Base-by-base conservation (phyloP, 768 basidiomycete genomes). In the Rubroboletus satanas region DNA sequence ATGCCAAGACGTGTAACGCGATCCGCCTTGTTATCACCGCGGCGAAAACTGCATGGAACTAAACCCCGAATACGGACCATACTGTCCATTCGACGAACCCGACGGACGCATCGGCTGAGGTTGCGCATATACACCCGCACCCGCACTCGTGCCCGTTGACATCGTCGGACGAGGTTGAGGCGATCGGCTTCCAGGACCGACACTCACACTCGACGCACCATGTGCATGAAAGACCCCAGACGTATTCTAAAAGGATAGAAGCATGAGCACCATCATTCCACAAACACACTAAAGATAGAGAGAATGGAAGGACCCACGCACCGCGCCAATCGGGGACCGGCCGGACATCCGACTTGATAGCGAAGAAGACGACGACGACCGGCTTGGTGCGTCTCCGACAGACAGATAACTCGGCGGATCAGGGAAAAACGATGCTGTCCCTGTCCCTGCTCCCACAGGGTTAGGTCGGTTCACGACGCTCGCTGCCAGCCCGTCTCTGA, bases 341-440 rank as follows among this genome's bases (percentile, higher is more conserved):
- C 67, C 66, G 15, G 69, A 68, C 60, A 63, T 54, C 42, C 71
- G 71, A 47, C 71, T 71, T 7, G 69, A 72, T 41, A 68, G 51
- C 14, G 69, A 71, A 4, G 69, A 71, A 5, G 64, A 67, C 1
- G 69, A 71, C 12, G 69, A 71, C 5, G 71, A 71, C 29, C 69
- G 66, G 42, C 69, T 71, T 21, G 66, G 66, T 1, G 50, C 52
- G 5, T 72, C 69, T 23, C 63, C 54, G 10, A 60, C 26, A 12
- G 61, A 48, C 47, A 71, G 14, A 28, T 57, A 72, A 31, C 17
- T 58, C 32, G 63, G 62, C 11, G 55, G 58, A 52, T 72, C 65
- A 12, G 57, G 46, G n/a, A 65, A 71, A 32, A 63, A 60, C 7
- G 64, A 48, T 7, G 49, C 12, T 17, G 61, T 1, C 14, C 51